Percentiles rank a stretch among this genome's conserved stretches.
phyloP scores from a whole-genome alignment of 2,329 filamentous ascomycete genomes.

The Massarina eburnea region DNA sequence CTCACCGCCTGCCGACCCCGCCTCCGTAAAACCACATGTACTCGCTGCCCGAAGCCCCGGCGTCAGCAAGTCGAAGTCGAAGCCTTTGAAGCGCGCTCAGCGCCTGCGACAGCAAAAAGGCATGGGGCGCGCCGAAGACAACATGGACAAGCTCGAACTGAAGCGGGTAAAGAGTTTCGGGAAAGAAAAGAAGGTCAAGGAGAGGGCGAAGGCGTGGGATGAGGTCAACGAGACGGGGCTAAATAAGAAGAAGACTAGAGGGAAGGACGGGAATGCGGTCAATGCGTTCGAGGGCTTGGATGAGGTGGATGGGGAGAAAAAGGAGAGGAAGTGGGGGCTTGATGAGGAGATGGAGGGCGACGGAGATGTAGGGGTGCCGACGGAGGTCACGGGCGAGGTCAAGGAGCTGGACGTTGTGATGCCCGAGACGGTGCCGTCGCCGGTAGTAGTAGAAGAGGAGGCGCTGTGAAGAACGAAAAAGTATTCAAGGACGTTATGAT shows the following conservation, averaged over 20 bases:
- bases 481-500: neutral
- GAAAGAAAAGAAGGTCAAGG: conserved; percentile 52
- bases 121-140: conserved; percentile 57
- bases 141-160: conserved; percentile 57
- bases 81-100: conserved; percentile 56
- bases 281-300: conserved; percentile 21
- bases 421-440: conserved; percentile 16
- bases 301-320: conserved; percentile 13
- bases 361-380: neutral
- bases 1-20: conserved; percentile 23
- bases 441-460: conserved; percentile 28
- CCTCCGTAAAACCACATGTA: conserved; percentile 50
- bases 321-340: conserved; percentile 25
- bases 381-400: conserved; percentile 14
- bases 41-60: conserved; percentile 71
- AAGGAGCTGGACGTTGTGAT: conserved; percentile 18
- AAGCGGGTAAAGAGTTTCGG: conserved; percentile 57
- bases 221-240: conserved; percentile 34
- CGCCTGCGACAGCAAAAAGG: conserved; percentile 49
- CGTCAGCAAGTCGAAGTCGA: conserved; percentile 65
- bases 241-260: conserved; percentile 19
- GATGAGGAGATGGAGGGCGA: conserved; percentile 35
- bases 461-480: conserved; percentile 19
- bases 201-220: conserved; percentile 48
- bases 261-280: neutral